These are phyloP conservation scores for Monilinia vaccinii-corymbosi DNA, from an alignment of 2,329 filamentous ascomycete genomes.

Conservation along the genomic window DNA sequence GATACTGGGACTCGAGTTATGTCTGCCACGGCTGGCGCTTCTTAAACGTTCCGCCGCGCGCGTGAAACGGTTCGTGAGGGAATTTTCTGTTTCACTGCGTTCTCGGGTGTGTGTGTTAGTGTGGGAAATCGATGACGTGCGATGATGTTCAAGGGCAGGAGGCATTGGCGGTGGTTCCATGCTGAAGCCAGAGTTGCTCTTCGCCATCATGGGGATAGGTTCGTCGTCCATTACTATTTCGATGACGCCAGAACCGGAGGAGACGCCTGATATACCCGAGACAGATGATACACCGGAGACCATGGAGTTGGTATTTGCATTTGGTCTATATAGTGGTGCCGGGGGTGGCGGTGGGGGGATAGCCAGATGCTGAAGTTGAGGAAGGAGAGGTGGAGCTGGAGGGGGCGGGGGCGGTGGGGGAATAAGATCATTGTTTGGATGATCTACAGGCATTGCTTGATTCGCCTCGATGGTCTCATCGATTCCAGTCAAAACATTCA, in stretches of 20 bases:
- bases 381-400: slow-evolving; percentile 43
- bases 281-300: slow-evolving; percentile 15
- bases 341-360: slow-evolving; percentile 53
- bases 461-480: slow-evolving; percentile 36
- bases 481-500: slow-evolving; percentile 35
- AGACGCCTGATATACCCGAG: slow-evolving; percentile 29
- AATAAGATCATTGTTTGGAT: slow-evolving; percentile 42
- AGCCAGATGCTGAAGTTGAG: slow-evolving; percentile 54
- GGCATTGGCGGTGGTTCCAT: slow-evolving; percentile 22
- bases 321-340: slow-evolving; percentile 41
- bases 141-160: slow-evolving; percentile 34
- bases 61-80: slow-evolving; percentile 44
- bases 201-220: slow-evolving; percentile 11
- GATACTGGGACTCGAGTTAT: slow-evolving; percentile 23
- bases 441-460: slow-evolving; percentile 28
- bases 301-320: slow-evolving; percentile 28
- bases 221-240: slow-evolving; percentile 54
- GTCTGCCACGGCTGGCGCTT: slow-evolving; percentile 48
- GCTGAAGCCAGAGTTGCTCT: not conserved
- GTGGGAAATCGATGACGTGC: slow-evolving; percentile 17
- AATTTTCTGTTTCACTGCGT: slow-evolving; percentile 43
- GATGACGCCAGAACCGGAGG: slow-evolving; percentile 47
- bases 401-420: slow-evolving; percentile 46
- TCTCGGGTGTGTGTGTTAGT: slow-evolving; percentile 42
- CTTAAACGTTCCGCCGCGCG: slow-evolving; percentile 52